Evolutionary conservation across 2,329 filamentous ascomycete species (phyloP).

Genomic region (Aspergillus candidus): DNA sequence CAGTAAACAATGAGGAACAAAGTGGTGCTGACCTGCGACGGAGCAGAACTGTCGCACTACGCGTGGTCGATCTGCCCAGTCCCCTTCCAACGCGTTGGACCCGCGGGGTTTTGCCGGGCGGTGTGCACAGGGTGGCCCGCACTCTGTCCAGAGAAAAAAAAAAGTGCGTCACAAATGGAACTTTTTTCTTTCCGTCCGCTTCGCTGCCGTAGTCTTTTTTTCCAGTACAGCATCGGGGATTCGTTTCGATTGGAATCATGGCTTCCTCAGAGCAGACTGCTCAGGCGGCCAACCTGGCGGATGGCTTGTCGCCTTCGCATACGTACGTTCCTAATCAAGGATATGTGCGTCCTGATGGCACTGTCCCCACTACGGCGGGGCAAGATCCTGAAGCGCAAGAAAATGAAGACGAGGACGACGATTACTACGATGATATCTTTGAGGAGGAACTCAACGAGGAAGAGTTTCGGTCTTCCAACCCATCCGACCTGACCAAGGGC

Average conservation of each 20-base stretch:
- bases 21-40: slow-evolving; percentile 10
- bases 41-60: slow-evolving; percentile 12
- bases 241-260: slow-evolving; percentile 15
- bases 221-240: no score
- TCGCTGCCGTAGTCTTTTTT: slow-evolving; percentile 1
- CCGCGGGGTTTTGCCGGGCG: slow-evolving; percentile 36
- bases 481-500: slow-evolving; percentile 69
- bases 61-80: slow-evolving; percentile 17
- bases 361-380: slow-evolving; percentile 29
- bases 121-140: slow-evolving; percentile 19
- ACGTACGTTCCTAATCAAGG: slow-evolving; percentile 46
- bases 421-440: slow-evolving; percentile 57
- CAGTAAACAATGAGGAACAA: background rate
- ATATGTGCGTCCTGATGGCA: slow-evolving; percentile 37
- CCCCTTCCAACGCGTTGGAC: slow-evolving; percentile 12
- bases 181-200: slow-evolving; percentile 16
- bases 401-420: slow-evolving; percentile 49
- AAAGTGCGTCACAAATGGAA: slow-evolving; percentile 12
- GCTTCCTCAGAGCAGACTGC: slow-evolving; percentile 16
- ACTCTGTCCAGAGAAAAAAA: slow-evolving; percentile 17
- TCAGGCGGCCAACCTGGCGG: slow-evolving; percentile 32
- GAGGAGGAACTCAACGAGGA: slow-evolving; percentile 52
- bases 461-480: slow-evolving; percentile 51
- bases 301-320: slow-evolving; percentile 42
- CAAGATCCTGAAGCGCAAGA: slow-evolving; percentile 29